Base-by-base conservation (phyloP, 2,329 filamentous ascomycete genomes). In the Colletotrichum aenigma region DNA sequence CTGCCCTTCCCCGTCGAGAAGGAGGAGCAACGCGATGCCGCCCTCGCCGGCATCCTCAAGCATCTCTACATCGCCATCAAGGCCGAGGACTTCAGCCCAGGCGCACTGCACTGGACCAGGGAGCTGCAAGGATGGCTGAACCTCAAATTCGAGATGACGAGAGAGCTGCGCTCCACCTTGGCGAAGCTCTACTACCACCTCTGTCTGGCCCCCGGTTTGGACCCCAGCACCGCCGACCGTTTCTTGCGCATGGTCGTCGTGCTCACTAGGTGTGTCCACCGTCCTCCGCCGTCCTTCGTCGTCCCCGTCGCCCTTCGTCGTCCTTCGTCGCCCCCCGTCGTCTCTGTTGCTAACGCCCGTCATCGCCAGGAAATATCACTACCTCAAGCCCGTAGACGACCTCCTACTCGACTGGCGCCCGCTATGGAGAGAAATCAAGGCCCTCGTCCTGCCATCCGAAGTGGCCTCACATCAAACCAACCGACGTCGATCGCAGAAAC, bases 171-270 rank as follows among this genome's bases (percentile, higher is more conserved):
- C 74, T 93, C 96, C 65, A 95, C 92, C 84, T 91, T 99, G 34
- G 94, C 97, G 34, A 94, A 94, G 86, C 89, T 99, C 48, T 99
- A 98, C 87, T 99, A 98, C 86, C 96, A 98, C 86, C 93, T 99
- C 75, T 91, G 95, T 7, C 89, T 99, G 76, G 95, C 97, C 32
- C 97, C 96, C 0, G 97, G 97, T 5, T 89, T 99, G 71, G 96
- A 98, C 81, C 91, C 91, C 67, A 90, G 90, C 75, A 93, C 96
- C 10, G 91, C 95, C 6, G 97, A 99, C 85, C 92, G 96, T 75
- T 99, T 99, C 83, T 91, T 96, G 61, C 97, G 95, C 88, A 98
- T 98, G 96, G 96, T 98, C 81, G 94, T 98, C 85, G 93, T 95
- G 13, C 87, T 99, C 79, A 98, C 96, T n/a, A 97, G 97, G 96